Evolutionary conservation across 257 asterid species (phyloP).

Genomic region (Plectranthus barbatus): DNA sequence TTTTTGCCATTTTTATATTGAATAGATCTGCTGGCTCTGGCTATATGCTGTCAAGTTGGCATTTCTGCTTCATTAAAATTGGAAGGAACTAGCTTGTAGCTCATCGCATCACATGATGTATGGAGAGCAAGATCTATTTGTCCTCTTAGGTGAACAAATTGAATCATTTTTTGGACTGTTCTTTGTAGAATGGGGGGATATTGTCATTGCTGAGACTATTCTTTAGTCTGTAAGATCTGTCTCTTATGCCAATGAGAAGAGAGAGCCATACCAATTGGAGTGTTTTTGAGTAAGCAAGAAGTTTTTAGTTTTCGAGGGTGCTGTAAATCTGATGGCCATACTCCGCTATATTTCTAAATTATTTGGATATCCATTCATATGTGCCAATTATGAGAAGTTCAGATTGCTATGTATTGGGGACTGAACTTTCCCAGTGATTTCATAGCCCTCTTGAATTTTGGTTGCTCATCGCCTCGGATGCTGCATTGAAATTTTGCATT

Average conservation of each 20-base stretch:
- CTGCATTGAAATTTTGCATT: slow-evolving; percentile 18
- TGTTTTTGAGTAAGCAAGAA: slow-evolving; percentile 12
- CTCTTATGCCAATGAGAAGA: slow-evolving; percentile 12
- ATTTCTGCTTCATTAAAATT: slow-evolving; percentile 11
- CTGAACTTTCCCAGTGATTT: slow-evolving; percentile 3
- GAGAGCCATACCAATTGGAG: slow-evolving; percentile 13
- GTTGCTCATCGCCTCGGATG: slow-evolving; percentile 10
- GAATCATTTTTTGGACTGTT: slow-evolving; percentile 12
- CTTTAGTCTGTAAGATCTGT: slow-evolving; percentile 14
- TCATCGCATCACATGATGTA: slow-evolving; percentile 22
- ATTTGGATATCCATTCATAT: slow-evolving; percentile 6
- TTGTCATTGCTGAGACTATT: slow-evolving; percentile 12
- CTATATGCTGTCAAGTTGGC: slow-evolving; percentile 3
- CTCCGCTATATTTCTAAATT: slow-evolving; percentile 15
- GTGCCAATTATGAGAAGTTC: slow-evolving; percentile 9
- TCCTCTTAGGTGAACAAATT: slow-evolving; percentile 17
- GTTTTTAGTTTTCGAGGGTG: slow-evolving; percentile 1
- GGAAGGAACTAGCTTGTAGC: slow-evolving; percentile 26
- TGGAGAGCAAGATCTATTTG: slow-evolving; percentile 22
- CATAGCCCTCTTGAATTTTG: slow-evolving; percentile 13
- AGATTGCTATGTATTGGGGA: slow-evolving; percentile 13
- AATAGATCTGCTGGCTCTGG: slow-evolving; percentile 12
- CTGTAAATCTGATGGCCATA: slow-evolving; percentile 15
- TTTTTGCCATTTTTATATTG: slow-evolving; percentile 6
- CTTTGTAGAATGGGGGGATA: slow-evolving; percentile 11